Conservation (phyloP, 257 asterid species). For the Hygrophila difformis region DNA sequence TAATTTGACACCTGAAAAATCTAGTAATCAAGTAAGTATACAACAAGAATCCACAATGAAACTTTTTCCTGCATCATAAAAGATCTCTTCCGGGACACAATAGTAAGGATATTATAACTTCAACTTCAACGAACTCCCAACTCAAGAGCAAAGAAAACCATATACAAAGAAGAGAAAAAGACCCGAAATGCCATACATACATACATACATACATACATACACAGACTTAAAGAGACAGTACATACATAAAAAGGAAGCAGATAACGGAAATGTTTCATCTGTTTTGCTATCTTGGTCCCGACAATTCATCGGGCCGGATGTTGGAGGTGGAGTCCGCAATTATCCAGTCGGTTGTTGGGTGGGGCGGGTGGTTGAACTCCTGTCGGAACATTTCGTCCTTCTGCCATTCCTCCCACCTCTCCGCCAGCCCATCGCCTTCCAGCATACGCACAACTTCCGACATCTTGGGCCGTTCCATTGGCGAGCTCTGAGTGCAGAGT, state of each 20-base stretch:
- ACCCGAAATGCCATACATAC: not conserved
- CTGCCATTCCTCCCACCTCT: slow-evolving; percentile 97
- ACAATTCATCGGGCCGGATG: slow-evolving; percentile 64
- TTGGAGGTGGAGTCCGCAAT: slow-evolving; percentile 60
- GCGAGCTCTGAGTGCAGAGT: slow-evolving; percentile 45
- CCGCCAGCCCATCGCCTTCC: slow-evolving; percentile 56
- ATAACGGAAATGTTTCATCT: no score
- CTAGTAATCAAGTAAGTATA: no score
- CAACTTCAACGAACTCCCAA: slow-evolving; percentile 3
- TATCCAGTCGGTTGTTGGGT: slow-evolving; percentile 46
- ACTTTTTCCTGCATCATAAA: slow-evolving; percentile 13
- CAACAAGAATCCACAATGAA: no score
- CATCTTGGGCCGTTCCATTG: slow-evolving; percentile 60
- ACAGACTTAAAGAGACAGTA: not conserved
- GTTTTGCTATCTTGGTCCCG: slow-evolving; percentile 70
- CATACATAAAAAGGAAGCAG: not conserved
- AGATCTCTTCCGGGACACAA: slow-evolving; percentile 3
- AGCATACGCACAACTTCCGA: slow-evolving; percentile 61
- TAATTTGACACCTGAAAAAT: no score
- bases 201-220: no score
- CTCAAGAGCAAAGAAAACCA: slow-evolving; percentile 4
- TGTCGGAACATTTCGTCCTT: slow-evolving; percentile 74
- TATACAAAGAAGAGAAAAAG: slow-evolving; percentile 18
- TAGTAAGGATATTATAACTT: not conserved
- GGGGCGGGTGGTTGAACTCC: slow-evolving; percentile 34